Evolutionary conservation across 306 rosid species (phyloP).

Genomic region (Cyclanthera cordifolia): DNA sequence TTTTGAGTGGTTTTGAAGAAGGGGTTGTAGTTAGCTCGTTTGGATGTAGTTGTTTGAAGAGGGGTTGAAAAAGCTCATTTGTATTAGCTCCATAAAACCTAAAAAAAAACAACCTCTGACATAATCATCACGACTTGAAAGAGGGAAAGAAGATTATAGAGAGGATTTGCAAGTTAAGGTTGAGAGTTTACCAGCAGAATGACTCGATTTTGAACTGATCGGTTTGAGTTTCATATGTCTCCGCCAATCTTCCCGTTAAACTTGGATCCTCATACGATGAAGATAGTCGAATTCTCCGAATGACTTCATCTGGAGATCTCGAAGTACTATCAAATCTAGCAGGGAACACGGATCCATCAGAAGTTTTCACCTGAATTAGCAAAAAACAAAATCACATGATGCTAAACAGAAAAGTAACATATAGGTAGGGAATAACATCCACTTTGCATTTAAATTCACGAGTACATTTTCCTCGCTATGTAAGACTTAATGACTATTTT

Average conservation of each 20-base stretch:
- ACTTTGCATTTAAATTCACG: not conserved
- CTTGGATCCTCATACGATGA: constrained; percentile 42
- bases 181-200: constrained; percentile 51
- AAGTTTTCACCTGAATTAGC: constrained; percentile 50
- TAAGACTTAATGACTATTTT: not conserved
- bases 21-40: no score
- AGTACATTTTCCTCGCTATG: not conserved
- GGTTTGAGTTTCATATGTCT: constrained; percentile 60
- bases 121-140: not conserved
- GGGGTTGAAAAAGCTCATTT: no score
- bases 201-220: constrained; percentile 61
- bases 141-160: not conserved
- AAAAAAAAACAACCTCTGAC: no score
- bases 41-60: no score
- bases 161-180: not conserved
- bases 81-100: no score
- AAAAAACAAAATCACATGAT: not conserved
- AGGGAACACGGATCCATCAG: constrained; percentile 47
- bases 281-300: constrained; percentile 68
- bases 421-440: constrained; percentile 5
- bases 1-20: no score
- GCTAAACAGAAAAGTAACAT: not conserved
- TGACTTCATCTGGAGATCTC: constrained; percentile 73
- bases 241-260: constrained; percentile 57
- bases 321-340: constrained; percentile 55